phyloP scores from a whole-genome alignment of 192 early-diverging fungal species.

The Backusella parvicylindrica region DNA sequence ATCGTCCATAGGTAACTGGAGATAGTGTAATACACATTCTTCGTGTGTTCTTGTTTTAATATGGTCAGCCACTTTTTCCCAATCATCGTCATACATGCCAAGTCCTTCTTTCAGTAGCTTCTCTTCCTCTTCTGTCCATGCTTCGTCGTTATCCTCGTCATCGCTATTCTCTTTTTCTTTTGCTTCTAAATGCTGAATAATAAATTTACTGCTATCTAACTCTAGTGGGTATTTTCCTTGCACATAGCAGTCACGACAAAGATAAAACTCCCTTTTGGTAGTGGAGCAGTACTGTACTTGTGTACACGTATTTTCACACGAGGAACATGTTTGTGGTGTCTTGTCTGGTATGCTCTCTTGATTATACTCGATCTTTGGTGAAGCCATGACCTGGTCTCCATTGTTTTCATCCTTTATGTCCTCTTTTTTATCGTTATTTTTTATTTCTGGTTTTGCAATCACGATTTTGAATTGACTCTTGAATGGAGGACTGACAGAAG shows the following conservation, averaged over 20 bases:
- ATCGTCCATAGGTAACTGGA: slow-evolving; percentile 86
- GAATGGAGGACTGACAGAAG: slow-evolving; percentile 82
- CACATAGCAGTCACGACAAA: slow-evolving; percentile 18
- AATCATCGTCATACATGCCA: slow-evolving; percentile 91
- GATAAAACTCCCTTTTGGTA: neutral
- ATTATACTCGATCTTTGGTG: neutral
- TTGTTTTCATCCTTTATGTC: neutral
- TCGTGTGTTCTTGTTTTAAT: slow-evolving; percentile 89
- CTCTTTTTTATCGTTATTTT: neutral
- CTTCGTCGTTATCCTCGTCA: slow-evolving; percentile 37
- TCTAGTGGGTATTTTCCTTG: slow-evolving; percentile 19
- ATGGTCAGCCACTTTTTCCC: slow-evolving; percentile 89
- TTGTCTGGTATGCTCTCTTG: neutral
- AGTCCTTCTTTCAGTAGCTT: slow-evolving; percentile 85
- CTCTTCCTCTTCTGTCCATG: slow-evolving; percentile 91
- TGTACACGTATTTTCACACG: slow-evolving; percentile 3
- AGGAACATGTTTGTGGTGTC: neutral
- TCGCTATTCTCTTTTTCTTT: slow-evolving; percentile 46
- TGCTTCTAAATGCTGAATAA: slow-evolving; percentile 35
- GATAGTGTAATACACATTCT: slow-evolving; percentile 88
- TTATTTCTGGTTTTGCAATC: neutral
- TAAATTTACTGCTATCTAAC: neutral
- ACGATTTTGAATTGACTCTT: slow-evolving; percentile 64
- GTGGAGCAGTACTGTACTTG: neutral
- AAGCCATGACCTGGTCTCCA: neutral